phyloP scores from a whole-genome alignment of 176 grass and related monocot genomes.

The Eleusine coracana region DNA sequence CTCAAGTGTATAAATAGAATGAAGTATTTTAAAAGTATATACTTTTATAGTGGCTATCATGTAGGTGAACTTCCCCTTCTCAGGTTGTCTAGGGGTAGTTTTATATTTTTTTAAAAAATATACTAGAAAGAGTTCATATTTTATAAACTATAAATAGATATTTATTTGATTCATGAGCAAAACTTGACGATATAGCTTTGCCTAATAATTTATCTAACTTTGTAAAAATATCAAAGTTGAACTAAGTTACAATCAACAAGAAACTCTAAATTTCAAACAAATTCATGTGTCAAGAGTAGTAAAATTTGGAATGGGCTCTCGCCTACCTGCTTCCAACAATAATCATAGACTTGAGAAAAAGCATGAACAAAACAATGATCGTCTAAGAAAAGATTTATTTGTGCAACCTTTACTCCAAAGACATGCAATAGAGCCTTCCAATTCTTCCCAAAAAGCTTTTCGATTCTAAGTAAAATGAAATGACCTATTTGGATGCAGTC shows the following conservation, averaged over 20 bases:
- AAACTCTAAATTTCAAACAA: background rate
- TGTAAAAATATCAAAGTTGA: too few species aligned
- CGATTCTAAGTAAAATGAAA: background rate
- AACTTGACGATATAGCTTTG: too few species aligned
- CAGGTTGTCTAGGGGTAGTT: too few species aligned
- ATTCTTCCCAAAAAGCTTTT: conserved; percentile 6
- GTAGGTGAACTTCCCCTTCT: too few species aligned
- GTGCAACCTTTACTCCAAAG: background rate
- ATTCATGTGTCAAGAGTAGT: background rate
- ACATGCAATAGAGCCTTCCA: background rate
- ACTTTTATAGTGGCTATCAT: too few species aligned
- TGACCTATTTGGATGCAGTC: background rate
- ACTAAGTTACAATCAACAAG: background rate
- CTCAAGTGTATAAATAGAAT: too few species aligned
- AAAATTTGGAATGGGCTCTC: background rate
- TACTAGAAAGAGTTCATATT: too few species aligned
- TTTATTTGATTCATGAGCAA: too few species aligned
- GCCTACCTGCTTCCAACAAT: background rate
- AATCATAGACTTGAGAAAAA: background rate
- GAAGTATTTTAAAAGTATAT: too few species aligned
- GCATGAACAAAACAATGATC: background rate
- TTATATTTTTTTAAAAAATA: too few species aligned
- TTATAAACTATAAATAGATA: too few species aligned
- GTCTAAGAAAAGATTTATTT: background rate
- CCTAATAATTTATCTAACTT: too few species aligned